Base-by-base conservation (phyloP, 495 filamentous ascomycete species). In the Penicillium alfredii region DNA sequence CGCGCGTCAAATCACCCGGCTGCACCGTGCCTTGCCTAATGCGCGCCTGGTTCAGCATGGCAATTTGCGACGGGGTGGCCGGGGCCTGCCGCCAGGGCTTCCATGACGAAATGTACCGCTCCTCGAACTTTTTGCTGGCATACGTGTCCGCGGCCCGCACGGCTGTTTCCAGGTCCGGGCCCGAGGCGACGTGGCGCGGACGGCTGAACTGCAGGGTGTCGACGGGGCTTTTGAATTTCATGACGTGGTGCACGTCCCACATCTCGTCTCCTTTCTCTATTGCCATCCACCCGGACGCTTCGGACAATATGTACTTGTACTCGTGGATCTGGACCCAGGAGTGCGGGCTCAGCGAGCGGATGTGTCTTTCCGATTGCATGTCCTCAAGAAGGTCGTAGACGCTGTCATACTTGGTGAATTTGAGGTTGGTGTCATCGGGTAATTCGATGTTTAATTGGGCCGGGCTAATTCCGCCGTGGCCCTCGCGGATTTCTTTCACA, bases 361-460 rank as follows among this genome's bases (percentile, higher is more conserved):
- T 86, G 45, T 93, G 80, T 18, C 64, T 69, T 39, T 96, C 88
- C 22, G 73, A 74, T 7, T 77, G 78, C 4, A 80, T 78, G 56
- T 97, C 92, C n/a, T 76, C 71, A 10, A 99, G 78, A 18, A 99
- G 71, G 51, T 95, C 90, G 47, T 81, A 79, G 13, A 99, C 76
- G 1, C 80, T 87, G 39, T 88, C 86, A 47, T 97, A 99, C 43
- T 92, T 84, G 10, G 83, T 89, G 45, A 95, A 94, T 1, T 58
- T 59, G 6, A 69, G 40, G 15, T 54, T 56, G 19, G 63, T 40
- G 13, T 69, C 55, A n/a, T n/a, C n/a, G n/a, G n/a, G n/a, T n/a
- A n/a, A n/a, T n/a, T n/a, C n/a, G n/a, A n/a, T n/a, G n/a, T n/a
- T n/a, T n/a, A n/a, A n/a, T n/a, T n/a, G n/a, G n/a, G n/a, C n/a